Base-by-base conservation (phyloP, 495 filamentous ascomycete genomes). In the Penicillium coffeae region DNA sequence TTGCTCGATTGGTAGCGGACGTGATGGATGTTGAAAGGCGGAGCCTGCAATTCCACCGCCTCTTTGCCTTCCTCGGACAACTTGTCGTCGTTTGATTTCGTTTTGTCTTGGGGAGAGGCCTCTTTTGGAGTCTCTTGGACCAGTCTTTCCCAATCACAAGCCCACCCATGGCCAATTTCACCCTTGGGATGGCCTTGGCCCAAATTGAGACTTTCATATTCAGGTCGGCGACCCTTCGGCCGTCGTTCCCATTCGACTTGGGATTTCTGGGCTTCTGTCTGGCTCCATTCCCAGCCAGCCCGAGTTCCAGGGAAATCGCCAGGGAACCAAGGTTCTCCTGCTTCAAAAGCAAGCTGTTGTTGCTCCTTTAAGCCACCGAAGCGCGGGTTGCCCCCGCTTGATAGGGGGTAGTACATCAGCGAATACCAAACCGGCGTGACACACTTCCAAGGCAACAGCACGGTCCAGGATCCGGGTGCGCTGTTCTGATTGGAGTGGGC, bases 371-470 rank as follows among this genome's bases (percentile, higher is more conserved):
- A 54, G 2, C 93, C 92, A 14, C 89, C 92, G 55, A 96, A 89
- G 21, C 85, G 76, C 8, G 87, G 82, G 38, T 87, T 90, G 1
- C 86, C 81, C 19, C 89, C 87, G 9, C 83, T 85, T 2, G 86
- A 88, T 1, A 94, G 73, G 0, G 90, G 89, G 59, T 87, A 92
- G 59, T 88, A 88, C 80, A 95, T 85, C 10, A 98, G 57, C 13
- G 80, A 77, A 57, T 92, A 88, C 93, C 93, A 98, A 30, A 97
- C 70, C 1, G 90, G 83, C 16, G 77, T 66, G 21, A 96, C 85
- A 54, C 89, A 95, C 58, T 90, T 92, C 91, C 93, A 97, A 0
- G 93, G 93, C 2, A 93, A 72, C 22, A 97, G 74, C 1, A 98
- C 56, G 1, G 87, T 94, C 90, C 91, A 97, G 1, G 73, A 81